phyloP scores from a whole-genome alignment of 257 asterid species.

The Prunella vulgaris region DNA sequence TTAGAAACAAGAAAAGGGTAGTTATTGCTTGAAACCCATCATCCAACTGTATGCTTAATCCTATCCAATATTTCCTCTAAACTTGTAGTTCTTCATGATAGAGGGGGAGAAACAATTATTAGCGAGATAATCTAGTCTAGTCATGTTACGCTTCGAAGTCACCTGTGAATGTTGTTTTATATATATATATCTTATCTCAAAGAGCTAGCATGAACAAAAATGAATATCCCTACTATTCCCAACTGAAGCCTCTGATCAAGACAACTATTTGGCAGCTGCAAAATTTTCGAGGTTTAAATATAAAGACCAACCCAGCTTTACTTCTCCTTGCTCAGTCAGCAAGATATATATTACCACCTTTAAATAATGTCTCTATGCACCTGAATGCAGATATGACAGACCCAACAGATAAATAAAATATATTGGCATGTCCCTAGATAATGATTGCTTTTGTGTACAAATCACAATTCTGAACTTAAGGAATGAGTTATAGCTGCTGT shows the following conservation, averaged over 20 bases:
- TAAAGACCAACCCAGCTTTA: conserved; percentile 80
- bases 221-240: not conserved
- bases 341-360: conserved; percentile 97
- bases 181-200: no score
- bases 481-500: not conserved
- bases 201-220: no score
- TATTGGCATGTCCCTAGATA: conserved; percentile 12
- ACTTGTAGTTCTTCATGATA: not conserved
- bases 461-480: not conserved
- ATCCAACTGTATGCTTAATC: not conserved
- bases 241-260: conserved; percentile 15
- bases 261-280: conserved; percentile 3
- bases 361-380: conserved; percentile 98
- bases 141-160: conserved; percentile 98
- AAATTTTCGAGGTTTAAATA: conserved; percentile 5
- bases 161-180: conserved; percentile 50
- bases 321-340: conserved; percentile 97
- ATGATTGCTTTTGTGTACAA: not conserved
- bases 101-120: conserved; percentile 7
- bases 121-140: not conserved
- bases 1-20: not conserved
- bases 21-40: not conserved
- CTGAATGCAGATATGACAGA: conserved; percentile 90
- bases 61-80: not conserved
- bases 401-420: conserved; percentile 37